Evolutionary conservation across 2,329 filamentous ascomycete species (phyloP), one percentile per base, ranked within the genome.

Genomic region (Diplodia mutila): DNA sequence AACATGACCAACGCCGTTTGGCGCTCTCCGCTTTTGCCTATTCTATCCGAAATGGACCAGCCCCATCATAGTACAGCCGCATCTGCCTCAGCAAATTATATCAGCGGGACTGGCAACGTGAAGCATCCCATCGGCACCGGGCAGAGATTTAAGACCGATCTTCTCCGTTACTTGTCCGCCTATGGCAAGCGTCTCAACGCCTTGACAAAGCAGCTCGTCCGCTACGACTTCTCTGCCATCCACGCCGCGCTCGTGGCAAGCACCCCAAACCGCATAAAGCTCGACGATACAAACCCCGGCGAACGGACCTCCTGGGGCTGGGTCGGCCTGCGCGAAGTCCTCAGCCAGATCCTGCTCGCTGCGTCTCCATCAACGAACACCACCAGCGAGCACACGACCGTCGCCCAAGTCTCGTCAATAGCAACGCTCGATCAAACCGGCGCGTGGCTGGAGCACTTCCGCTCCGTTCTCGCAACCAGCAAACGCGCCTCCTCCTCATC

Each of bases 1-100:
- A 95, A 95, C 72, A 91, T 97, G 91, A 91, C 89, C 0, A 93
- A 97, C 76, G 92, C 88, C 1, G 86, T 91, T 5, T 97, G 93
- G 93, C 83, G 81, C 61, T 94, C 92, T 0, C 92, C 92, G 0
- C 75, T 86, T 1, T 85, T 97, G 0, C 89, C 91, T 0, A 78
- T 86, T 1, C 59, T 80, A 34, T 34, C 65, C 1, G 21, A 4
- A 23, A 23, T 32, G 7, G 18, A 2, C 2, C 34, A 42, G 1
- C 12, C 42, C 16, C 21, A 55, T 54, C 55, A 61, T 18, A 14
- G 11, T 14, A 29, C 34, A 25, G 14, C n/a, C 23, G 4, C 34
- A 23, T 34, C 34, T 18, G 4, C 29, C 52, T 53, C 23, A 27
- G 18, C 2, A 6, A 23, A 18, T 8, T 11, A 7, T 12, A 18